These are phyloP conservation scores for Penicillium verhagenii DNA, from an alignment of 495 filamentous ascomycete genomes.

Conservation along the genomic window DNA sequence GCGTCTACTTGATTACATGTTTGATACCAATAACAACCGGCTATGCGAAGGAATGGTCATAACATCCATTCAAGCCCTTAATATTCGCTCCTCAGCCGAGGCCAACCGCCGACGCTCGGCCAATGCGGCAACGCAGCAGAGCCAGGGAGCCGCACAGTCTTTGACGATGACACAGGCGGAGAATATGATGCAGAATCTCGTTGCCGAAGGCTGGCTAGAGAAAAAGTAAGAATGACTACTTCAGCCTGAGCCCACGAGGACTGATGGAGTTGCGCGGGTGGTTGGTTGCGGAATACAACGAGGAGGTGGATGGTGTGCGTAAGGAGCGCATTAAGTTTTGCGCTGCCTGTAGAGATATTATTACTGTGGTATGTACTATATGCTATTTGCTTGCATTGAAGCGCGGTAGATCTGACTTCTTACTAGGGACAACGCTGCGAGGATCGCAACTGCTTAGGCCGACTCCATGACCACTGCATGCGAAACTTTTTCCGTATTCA, in stretches of 20 bases:
- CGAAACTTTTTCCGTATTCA: slow-evolving; percentile 69
- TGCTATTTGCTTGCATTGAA: not conserved
- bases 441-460: slow-evolving; percentile 61
- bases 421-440: slow-evolving; percentile 74
- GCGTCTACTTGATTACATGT: slow-evolving; percentile 87
- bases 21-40: slow-evolving; percentile 76
- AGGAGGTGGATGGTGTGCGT: slow-evolving; percentile 55
- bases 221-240: slow-evolving; percentile 65
- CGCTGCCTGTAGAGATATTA: slow-evolving; percentile 83
- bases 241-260: slow-evolving; percentile 69
- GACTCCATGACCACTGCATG: slow-evolving; percentile 78
- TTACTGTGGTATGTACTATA: slow-evolving; percentile 72
- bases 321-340: slow-evolving; percentile 76
- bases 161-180: slow-evolving; percentile 78
- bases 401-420: slow-evolving; percentile 1
- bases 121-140: slow-evolving; percentile 33
- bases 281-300: slow-evolving; percentile 83
- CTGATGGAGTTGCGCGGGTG: slow-evolving; percentile 83
- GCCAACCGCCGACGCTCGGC: slow-evolving; percentile 36
- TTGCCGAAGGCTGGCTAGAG: slow-evolving; percentile 86
- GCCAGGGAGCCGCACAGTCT: slow-evolving; percentile 47
- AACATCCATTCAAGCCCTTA: slow-evolving; percentile 69
- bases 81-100: slow-evolving; percentile 31
- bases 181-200: slow-evolving; percentile 62
- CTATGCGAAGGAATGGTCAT: slow-evolving; percentile 78